These are phyloP conservation scores for Paxillus involutus DNA, from an alignment of 768 basidiomycete genomes.

Conservation along the genomic window DNA sequence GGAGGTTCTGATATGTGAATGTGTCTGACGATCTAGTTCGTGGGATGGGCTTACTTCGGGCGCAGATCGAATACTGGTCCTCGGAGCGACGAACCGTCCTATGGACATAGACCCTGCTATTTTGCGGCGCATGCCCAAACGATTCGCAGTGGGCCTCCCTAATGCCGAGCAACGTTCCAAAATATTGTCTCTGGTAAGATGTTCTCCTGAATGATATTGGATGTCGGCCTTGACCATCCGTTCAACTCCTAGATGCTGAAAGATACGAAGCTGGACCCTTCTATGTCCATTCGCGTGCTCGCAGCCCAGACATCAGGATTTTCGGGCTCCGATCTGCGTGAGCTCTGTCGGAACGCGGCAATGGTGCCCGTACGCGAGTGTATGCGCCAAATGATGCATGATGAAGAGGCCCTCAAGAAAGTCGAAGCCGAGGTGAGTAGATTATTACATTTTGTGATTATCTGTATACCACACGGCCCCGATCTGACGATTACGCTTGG, in stretches of 20 bases:
- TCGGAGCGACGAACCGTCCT: constrained; percentile 95
- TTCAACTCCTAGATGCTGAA: constrained; percentile 68
- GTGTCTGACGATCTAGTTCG: constrained; percentile 44
- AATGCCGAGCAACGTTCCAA: constrained; percentile 75
- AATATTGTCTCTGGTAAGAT: constrained; percentile 74
- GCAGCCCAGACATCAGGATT: constrained; percentile 70
- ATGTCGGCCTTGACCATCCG: not conserved
- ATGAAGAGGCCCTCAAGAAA: constrained; percentile 49
- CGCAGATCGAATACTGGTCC: constrained; percentile 79
- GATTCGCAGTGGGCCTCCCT: constrained; percentile 84
- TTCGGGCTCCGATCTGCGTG: constrained; percentile 90
- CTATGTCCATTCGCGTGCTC: constrained; percentile 60
- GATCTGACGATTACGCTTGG: not conserved
- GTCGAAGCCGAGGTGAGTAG: constrained; percentile 44
- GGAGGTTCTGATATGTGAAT: not conserved
- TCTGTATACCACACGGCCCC: not conserved
- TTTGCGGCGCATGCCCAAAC: constrained; percentile 96
- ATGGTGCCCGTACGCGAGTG: constrained; percentile 91
- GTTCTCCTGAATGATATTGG: not conserved
- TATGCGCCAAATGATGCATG: constrained; percentile 52
- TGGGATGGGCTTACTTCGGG: constrained; percentile 94
- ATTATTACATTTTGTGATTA: not conserved
- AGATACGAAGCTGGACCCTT: constrained; percentile 64
- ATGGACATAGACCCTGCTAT: constrained; percentile 89
- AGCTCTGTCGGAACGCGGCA: constrained; percentile 90